These are phyloP conservation scores for Candida sanyaensis DNA, from an alignment of 1,139 yeast species.

Conservation along the genomic window DNA sequence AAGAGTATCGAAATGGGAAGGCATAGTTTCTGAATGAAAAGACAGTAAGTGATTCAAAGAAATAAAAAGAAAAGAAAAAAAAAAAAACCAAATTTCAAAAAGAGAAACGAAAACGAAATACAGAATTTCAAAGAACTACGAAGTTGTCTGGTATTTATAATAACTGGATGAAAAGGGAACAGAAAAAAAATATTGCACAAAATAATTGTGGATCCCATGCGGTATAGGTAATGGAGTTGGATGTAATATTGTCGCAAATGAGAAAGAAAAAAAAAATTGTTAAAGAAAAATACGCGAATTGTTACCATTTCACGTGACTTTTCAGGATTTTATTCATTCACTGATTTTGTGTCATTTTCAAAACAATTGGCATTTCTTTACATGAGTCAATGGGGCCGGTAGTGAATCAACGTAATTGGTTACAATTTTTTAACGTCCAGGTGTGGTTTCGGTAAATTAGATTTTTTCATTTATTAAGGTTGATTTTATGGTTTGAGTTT, in stretches of 20 bases:
- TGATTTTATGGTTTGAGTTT: no score
- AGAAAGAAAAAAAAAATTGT: background rate
- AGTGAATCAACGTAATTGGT: no score
- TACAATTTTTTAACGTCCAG: no score
- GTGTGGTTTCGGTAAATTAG: no score
- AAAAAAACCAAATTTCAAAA: background rate
- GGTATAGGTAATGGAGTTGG: background rate
- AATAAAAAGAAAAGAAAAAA: slow-evolving; percentile 2
- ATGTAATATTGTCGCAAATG: background rate
- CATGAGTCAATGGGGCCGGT: no score
- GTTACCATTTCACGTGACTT: slow-evolving; percentile 6
- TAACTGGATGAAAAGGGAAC: background rate
- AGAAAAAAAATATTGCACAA: background rate
- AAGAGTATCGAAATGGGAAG: slow-evolving; percentile 81
- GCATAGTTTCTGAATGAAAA: slow-evolving; percentile 19
- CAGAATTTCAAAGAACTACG: background rate
- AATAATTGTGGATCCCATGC: slow-evolving; percentile 1
- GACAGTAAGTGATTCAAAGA: background rate
- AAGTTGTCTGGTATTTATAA: background rate
- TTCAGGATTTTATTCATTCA: background rate
- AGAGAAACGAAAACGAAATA: background rate
- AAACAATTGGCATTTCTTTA: background rate
- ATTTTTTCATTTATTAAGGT: no score
- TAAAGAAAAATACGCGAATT: background rate
- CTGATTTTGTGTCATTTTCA: background rate